Evolutionary conservation across 2,329 filamentous ascomycete genomes (phyloP), one percentile per base, ranked within the genome.

Genomic region (Blastomyces gilchristii): DNA sequence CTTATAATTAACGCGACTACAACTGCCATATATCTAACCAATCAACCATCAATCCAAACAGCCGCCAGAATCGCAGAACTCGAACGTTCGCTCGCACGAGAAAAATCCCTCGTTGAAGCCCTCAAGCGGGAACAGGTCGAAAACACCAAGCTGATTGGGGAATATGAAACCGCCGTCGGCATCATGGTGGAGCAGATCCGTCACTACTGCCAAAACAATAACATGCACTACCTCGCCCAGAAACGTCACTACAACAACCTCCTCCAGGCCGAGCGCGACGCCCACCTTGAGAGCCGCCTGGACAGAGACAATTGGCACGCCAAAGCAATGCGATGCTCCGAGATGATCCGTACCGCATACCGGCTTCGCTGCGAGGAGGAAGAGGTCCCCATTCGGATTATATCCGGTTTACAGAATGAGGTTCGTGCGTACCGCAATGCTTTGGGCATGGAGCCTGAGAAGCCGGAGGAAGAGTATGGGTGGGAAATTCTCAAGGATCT

Each of bases 111-210:
- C 41, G 72, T 75, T 47, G 76, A 78, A 62, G 68, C 76, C 18
- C 72, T 80, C 59, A 76, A 77, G 61, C 74, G 75, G 49, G 79
- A 81, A 66, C 79, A 80, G 64, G 68, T 71, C 16, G 79, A 81
- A 64, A 80, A 81, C 65, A 76, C 74, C 59, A 77, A 76, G 60
- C 66, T 81, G 45, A 78, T 81, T 34, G 75, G 73, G 25, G 78
- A 80, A 66, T 81, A 80, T 64, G 79, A 81, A 66, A 71, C 74
- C 16, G 74, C 71, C 11, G 71, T 81, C 34, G 79, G 79, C 49
- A 75, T 73, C 7, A 79, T 80, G 70, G 78, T 80, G 22, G 79
- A 81, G 62, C 78, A 80, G 65, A 79, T 81, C 62, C 79, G 79
- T 63, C 78, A 77, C 68, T 81, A 80, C 67, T 79, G 77, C 68